Conservation (phyloP, 2,329 filamentous ascomycete genomes). For the Helotiales sp. region DNA sequence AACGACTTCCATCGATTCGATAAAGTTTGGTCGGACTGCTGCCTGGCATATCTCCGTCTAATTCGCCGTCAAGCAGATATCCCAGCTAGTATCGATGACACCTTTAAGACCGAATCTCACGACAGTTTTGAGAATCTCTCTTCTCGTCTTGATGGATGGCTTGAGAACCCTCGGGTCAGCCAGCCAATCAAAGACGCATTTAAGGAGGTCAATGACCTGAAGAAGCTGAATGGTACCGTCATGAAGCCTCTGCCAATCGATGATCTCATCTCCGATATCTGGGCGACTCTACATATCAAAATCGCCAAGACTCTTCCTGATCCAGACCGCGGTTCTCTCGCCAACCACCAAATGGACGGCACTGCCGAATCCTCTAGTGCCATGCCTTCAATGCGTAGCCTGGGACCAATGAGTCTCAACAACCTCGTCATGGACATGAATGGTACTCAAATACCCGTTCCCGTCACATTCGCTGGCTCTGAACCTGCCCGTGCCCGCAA, state of each 20-base stretch:
- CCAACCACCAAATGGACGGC: constrained; percentile 52
- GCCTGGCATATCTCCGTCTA: constrained; percentile 46
- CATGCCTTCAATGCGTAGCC: constrained; percentile 10
- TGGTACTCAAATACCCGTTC: constrained; percentile 34
- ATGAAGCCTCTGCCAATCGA: constrained; percentile 89
- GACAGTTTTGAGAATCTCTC: constrained; percentile 68
- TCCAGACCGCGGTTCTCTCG: constrained; percentile 46
- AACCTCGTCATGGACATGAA: constrained; percentile 43
- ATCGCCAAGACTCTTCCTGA: constrained; percentile 63
- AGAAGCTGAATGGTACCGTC: constrained; percentile 77
- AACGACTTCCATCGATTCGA: constrained; percentile 52
- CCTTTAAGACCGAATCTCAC: constrained; percentile 67
- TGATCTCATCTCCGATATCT: constrained; percentile 91
- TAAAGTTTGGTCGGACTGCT: constrained; percentile 39
- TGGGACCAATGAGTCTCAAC: constrained; percentile 42
- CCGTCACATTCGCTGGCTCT: constrained; percentile 34
- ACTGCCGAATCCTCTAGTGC: constrained; percentile 45
- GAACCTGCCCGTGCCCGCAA: constrained; percentile 38
- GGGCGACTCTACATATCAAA: constrained; percentile 75
- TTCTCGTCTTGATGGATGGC: constrained; percentile 63
- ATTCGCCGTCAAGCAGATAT: constrained; percentile 63
- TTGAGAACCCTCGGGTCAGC: constrained; percentile 52
- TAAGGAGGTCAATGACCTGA: constrained; percentile 70
- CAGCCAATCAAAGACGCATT: constrained; percentile 63
- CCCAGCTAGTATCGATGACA: constrained; percentile 65